These are phyloP conservation scores for Microsporum audouinii DNA, from an alignment of 2,329 filamentous ascomycete genomes.

Conservation along the genomic window DNA sequence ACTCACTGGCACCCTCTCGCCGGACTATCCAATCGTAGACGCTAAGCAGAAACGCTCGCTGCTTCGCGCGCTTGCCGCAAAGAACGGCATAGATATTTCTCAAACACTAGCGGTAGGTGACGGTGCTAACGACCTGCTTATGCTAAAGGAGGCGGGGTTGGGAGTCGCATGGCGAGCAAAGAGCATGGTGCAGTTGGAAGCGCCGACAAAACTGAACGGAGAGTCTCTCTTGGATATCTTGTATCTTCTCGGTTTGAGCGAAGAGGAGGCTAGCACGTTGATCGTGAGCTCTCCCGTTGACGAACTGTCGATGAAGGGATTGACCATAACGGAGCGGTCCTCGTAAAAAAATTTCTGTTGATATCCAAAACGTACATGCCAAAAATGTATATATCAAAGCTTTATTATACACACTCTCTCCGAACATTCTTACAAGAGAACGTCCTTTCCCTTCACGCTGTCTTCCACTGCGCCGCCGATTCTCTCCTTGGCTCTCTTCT, in stretches of 20 bases:
- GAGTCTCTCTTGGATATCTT: constrained; percentile 47
- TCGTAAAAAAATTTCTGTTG: background rate
- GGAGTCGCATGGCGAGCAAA: constrained; percentile 56
- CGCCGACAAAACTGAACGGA: constrained; percentile 49
- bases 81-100: constrained; percentile 43
- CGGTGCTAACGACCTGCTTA: constrained; percentile 54
- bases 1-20: constrained; percentile 47
- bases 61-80: constrained; percentile 43
- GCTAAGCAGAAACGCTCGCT: constrained; percentile 47
- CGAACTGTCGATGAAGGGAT: background rate
- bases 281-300: background rate
- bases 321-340: background rate
- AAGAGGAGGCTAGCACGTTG: constrained; percentile 40
- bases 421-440: constrained; percentile 17
- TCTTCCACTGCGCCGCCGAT: constrained; percentile 19
- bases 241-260: constrained; percentile 45
- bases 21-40: constrained; percentile 46
- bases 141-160: constrained; percentile 51
- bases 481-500: constrained; percentile 50
- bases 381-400: background rate
- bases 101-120: constrained; percentile 51
- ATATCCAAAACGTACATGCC: background rate
- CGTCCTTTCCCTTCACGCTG: constrained; percentile 19
- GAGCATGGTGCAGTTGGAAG: constrained; percentile 50
- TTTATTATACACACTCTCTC: background rate